These are phyloP conservation scores for Mycena albidolilacea DNA, from an alignment of 768 basidiomycete genomes.

Conservation along the genomic window DNA sequence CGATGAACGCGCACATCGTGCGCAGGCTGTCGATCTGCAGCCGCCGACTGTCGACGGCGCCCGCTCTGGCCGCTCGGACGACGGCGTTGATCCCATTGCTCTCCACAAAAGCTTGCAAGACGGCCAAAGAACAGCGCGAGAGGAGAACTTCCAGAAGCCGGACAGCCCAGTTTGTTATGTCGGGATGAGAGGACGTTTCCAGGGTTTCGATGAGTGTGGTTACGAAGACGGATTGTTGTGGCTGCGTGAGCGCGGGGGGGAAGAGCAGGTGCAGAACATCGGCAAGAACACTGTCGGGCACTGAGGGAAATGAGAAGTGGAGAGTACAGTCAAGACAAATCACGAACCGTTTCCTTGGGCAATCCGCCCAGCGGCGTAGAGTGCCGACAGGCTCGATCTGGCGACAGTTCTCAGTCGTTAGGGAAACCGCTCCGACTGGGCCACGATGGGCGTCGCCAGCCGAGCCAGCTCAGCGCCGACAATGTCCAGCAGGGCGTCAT, in stretches of 20 bases:
- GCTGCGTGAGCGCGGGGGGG: conserved; percentile 46
- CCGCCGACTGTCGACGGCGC: conserved; percentile 53
- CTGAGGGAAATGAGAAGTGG: conserved; percentile 2
- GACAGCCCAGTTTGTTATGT: conserved; percentile 52
- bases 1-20: conserved; percentile 54
- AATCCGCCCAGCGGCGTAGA: conserved; percentile 53
- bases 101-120: conserved; percentile 50
- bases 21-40: conserved; percentile 58
- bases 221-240: conserved; percentile 49
- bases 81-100: conserved; percentile 53
- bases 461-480: conserved; percentile 51
- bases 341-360: conserved; percentile 42
- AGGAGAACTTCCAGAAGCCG: conserved; percentile 53
- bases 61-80: conserved; percentile 50
- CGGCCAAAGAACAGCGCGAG: conserved; percentile 43
- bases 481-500: conserved; percentile 50
- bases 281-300: conserved; percentile 51
- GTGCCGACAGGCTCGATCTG: conserved; percentile 52
- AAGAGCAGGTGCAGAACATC: conserved; percentile 57
- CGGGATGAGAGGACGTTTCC: conserved; percentile 47
- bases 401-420: conserved; percentile 46
- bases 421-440: conserved; percentile 48
- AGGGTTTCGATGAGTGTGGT: conserved; percentile 50
- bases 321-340: not conserved
- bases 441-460: conserved; percentile 50